phyloP scores from a whole-genome alignment of 2,329 filamentous ascomycete genomes.

The Diaporthe destruens region DNA sequence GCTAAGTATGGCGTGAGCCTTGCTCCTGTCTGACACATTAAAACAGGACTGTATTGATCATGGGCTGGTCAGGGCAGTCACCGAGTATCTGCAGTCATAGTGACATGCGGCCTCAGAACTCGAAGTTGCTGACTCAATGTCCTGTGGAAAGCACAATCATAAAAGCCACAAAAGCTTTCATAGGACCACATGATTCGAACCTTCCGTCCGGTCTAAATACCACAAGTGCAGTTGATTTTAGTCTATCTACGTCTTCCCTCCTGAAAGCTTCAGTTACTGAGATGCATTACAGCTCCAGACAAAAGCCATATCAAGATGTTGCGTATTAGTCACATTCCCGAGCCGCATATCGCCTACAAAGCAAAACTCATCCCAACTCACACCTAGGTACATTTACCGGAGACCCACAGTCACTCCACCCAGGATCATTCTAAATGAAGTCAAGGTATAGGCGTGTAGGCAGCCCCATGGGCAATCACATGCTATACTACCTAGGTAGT shows the following conservation, averaged over 20 bases:
- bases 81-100: background rate
- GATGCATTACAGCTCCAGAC: slow-evolving; percentile 6
- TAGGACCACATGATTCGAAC: too few species aligned
- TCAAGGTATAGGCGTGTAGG: too few species aligned
- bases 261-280: background rate
- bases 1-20: background rate
- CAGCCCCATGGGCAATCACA: too few species aligned
- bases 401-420: background rate
- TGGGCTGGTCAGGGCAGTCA: background rate
- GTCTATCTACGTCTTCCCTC: background rate
- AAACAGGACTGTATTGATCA: background rate
- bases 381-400: background rate
- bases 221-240: background rate
- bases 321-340: background rate
- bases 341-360: background rate
- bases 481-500: too few species aligned
- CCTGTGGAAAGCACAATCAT: background rate
- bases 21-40: background rate
- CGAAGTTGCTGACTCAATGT: background rate
- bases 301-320: slow-evolving; percentile 8
- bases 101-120: background rate
- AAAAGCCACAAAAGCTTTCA: background rate
- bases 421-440: background rate
- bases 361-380: too few species aligned
- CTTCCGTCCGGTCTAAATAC: background rate